phyloP scores from a whole-genome alignment of 371 early-diverging fungal genomes.

The Lichtheimia ramosa region DNA sequence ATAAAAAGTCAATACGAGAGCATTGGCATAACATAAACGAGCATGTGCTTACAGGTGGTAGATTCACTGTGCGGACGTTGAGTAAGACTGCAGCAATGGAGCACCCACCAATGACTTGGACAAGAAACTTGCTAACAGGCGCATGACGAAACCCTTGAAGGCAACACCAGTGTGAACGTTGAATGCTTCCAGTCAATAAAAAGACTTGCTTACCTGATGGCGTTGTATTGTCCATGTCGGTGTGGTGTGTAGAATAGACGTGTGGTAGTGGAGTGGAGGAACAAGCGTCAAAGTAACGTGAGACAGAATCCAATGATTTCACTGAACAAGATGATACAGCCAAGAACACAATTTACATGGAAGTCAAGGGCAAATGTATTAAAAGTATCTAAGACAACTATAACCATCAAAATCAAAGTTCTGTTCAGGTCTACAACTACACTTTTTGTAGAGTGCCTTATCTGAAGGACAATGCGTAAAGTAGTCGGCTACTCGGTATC shows the following conservation, averaged over 20 bases:
- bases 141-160: conserved; percentile 63
- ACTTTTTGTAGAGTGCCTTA: conserved; percentile 20
- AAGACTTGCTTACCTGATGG: background rate
- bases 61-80: conserved; percentile 16
- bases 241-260: too few relatives aligned
- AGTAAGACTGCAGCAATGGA: conserved; percentile 55
- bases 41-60: conserved; percentile 4
- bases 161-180: background rate
- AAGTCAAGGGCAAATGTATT: background rate
- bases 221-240: background rate
- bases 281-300: too few relatives aligned
- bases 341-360: too few relatives aligned
- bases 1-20: background rate
- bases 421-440: conserved; percentile 37
- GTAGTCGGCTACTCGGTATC: conserved; percentile 37
- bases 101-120: conserved; percentile 58
- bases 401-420: conserved; percentile 45
- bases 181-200: background rate
- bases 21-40: background rate
- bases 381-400: conserved; percentile 39
- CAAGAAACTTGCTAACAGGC: conserved; percentile 64
- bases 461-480: conserved; percentile 41
- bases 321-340: too few relatives aligned
- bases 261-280: too few relatives aligned
- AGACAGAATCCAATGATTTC: too few relatives aligned